A percentile compares a stretch with the other conserved stretches of the same genome.
phyloP scores from a whole-genome alignment of 768 basidiomycete genomes.

The Clitopilus hobsonii region DNA sequence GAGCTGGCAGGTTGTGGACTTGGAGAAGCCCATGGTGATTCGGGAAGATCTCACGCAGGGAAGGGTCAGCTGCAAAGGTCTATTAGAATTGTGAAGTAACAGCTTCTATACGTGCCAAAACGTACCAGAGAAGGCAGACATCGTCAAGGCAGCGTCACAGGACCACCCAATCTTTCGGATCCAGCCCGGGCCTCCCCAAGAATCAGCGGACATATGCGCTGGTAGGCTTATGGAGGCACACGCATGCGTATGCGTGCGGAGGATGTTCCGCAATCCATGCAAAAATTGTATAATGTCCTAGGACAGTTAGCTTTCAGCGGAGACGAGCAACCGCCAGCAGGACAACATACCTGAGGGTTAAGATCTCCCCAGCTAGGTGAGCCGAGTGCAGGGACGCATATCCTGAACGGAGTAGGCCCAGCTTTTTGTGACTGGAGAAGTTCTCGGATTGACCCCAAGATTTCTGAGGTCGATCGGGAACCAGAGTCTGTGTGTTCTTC shows the following conservation, averaged over 20 bases:
- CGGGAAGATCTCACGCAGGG: slow-evolving; percentile 68
- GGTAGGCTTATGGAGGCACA: slow-evolving; percentile 70
- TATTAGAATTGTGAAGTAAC: background rate
- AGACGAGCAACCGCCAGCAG: too few species aligned
- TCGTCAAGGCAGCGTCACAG: slow-evolving; percentile 67
- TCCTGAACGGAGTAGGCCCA: slow-evolving; percentile 27
- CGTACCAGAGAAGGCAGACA: slow-evolving; percentile 76
- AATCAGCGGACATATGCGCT: slow-evolving; percentile 54
- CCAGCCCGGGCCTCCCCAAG: slow-evolving; percentile 67
- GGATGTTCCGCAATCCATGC: slow-evolving; percentile 54
- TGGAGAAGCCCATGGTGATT: slow-evolving; percentile 83
- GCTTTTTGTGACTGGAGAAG: slow-evolving; percentile 20
- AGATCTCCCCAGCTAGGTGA: slow-evolving; percentile 69
- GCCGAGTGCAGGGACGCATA: slow-evolving; percentile 62
- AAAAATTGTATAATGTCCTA: slow-evolving; percentile 75
- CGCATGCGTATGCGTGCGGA: slow-evolving; percentile 52
- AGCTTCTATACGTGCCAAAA: background rate
- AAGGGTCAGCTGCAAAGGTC: slow-evolving; percentile 60
- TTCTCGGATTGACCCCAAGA: slow-evolving; percentile 21
- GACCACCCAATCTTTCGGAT: slow-evolving; percentile 75
- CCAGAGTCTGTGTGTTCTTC: slow-evolving; percentile 1
- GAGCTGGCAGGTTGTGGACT: slow-evolving; percentile 71
- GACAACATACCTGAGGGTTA: background rate
- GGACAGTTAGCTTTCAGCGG: too few species aligned
- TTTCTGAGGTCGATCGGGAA: slow-evolving; percentile 11